These are phyloP conservation scores for Podaxis sp. DNA, from an alignment of 768 basidiomycete species.

Conservation along the genomic window DNA sequence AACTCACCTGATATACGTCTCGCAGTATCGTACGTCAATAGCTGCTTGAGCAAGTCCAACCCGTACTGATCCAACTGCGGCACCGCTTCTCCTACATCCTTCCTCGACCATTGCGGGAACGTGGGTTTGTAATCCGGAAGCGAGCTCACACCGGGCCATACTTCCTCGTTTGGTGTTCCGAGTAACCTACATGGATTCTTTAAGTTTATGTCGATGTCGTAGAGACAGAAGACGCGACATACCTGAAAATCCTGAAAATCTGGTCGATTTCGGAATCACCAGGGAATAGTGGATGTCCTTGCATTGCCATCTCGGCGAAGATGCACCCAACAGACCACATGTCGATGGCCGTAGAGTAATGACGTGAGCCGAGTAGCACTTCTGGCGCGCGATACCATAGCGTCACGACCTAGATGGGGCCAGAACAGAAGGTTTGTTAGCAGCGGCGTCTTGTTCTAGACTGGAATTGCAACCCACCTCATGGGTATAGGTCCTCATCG, in stretches of 20 bases:
- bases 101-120: constrained; percentile 92
- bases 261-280: constrained; percentile 99
- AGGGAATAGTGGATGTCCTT: constrained; percentile 87
- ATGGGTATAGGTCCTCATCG: constrained; percentile 98
- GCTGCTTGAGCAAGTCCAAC: constrained; percentile 77
- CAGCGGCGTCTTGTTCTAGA: not conserved
- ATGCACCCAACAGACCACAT: constrained; percentile 99
- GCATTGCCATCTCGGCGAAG: constrained; percentile 98
- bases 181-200: constrained; percentile 59
- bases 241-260: constrained; percentile 99
- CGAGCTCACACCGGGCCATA: constrained; percentile 87
- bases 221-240: constrained; percentile 20
- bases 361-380: constrained; percentile 91
- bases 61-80: constrained; percentile 73
- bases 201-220: not conserved
- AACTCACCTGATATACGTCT: constrained; percentile 86
- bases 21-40: constrained; percentile 84
- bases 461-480: constrained; percentile 54
- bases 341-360: constrained; percentile 97
- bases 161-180: constrained; percentile 89
- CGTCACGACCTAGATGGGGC: constrained; percentile 79
- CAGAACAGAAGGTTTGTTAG: not conserved
- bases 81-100: constrained; percentile 68
- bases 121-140: constrained; percentile 95
- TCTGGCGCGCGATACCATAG: constrained; percentile 99